These are phyloP conservation scores for Cladosporium halotolerans DNA, from an alignment of 2,329 filamentous ascomycete species.

Conservation along the genomic window DNA sequence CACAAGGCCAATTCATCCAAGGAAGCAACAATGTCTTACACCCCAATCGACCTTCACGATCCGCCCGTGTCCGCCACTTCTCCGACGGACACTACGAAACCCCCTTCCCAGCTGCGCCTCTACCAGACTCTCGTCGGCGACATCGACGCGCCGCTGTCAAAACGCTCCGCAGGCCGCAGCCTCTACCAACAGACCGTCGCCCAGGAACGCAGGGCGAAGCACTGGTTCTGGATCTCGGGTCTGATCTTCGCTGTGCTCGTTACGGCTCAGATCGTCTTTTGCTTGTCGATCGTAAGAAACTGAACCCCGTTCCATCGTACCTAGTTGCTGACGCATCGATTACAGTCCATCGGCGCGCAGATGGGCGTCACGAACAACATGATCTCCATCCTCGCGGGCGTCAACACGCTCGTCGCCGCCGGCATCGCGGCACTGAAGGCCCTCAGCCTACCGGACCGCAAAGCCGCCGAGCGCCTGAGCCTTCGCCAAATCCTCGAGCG, in stretches of 20 bases:
- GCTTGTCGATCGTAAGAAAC: conserved; percentile 4
- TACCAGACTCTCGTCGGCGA: conserved; percentile 69
- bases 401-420: conserved; percentile 14
- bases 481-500: conserved; percentile 9
- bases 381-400: conserved; percentile 11
- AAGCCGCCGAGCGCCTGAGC: conserved; percentile 8
- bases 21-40: too few species aligned
- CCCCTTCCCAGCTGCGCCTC: conserved; percentile 49
- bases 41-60: too few species aligned
- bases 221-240: neutral
- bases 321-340: neutral
- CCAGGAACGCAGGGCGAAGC: conserved; percentile 5
- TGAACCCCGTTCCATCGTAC: neutral
- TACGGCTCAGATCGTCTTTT: conserved; percentile 12
- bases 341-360: conserved; percentile 12
- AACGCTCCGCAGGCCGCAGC: neutral
- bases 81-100: conserved; percentile 31
- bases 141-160: conserved; percentile 18
- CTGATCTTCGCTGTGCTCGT: conserved; percentile 6
- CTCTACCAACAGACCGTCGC: conserved; percentile 3
- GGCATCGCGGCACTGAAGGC: conserved; percentile 12
- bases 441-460: conserved; percentile 14
- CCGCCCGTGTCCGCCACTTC: too few species aligned
- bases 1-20: too few species aligned
- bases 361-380: neutral